Evolutionary conservation across 352 stramenopile genomes (phyloP), one percentile per base, ranked within the genome.

Genomic region (Phytopythium kandeliae): DNA sequence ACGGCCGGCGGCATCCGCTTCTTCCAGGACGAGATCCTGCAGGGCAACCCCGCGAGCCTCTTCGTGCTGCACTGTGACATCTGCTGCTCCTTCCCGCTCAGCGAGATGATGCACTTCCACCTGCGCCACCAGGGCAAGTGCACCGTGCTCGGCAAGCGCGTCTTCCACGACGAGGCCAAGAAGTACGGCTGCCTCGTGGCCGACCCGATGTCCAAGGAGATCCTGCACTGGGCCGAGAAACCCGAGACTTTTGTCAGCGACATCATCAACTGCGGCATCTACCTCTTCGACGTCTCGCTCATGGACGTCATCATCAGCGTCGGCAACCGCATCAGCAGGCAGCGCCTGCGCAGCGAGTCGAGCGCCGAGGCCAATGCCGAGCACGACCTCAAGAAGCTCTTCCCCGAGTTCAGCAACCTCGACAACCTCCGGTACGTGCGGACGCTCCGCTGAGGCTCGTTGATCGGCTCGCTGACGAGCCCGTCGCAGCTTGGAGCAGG

Each of bases 181-280:
- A 94, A 92, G 60, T 95, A 95, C 55, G 85, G 85, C 25, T 95
- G 85, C 57, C 67, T 95, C 9, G 85, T 95, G 33, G 71, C 73
- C 19, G 83, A 95, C 45, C 73, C 76, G 1, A 54, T 72, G 26
- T 81, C 63, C 15, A 90, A 89, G 41, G 81, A 95, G 71, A 89
- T 95, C 30, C 58, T 95, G 22, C 85, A 95, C 47, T 95, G 85
- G 85, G 85, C 85, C 9, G 85, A 95, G 50, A 95, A 95, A 41
- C 85, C 85, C 12, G 79, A 93, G 62, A 93, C 85, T 6, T 95
- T 95, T 60, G 85, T 95, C 37, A 95, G 85, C 58, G 83, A 95
- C 59, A 86, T 94, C 40, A 95, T 95, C 69, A 95, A 95, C 60
- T 95, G 85, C 44, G 85, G 85, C 13, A 87, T 95, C 57, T 95